A percentile compares a stretch with the other conserved stretches of the same genome.
Evolutionary conservation across 331 rosid species (phyloP).

Genomic region (Spiraea crenata): DNA sequence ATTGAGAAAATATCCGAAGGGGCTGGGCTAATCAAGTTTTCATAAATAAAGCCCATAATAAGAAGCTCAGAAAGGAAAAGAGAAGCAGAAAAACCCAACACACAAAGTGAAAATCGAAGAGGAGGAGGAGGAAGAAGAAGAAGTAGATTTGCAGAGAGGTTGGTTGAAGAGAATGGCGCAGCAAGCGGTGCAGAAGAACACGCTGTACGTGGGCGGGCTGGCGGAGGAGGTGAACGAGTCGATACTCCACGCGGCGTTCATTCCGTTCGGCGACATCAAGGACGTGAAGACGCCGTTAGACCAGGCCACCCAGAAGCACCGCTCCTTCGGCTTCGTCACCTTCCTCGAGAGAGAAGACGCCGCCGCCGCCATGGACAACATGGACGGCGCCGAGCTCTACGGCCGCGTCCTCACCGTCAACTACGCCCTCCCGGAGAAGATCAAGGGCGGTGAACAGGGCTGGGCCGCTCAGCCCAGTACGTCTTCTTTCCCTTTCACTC

Average conservation of each 20-base stretch:
- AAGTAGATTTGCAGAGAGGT: no score
- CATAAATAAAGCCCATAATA: conserved; percentile 12
- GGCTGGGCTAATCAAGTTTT: no score
- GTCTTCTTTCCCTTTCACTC: neutral
- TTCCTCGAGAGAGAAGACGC: conserved; percentile 90
- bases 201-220: conserved; percentile 82
- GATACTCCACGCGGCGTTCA: conserved; percentile 81
- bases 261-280: conserved; percentile 90
- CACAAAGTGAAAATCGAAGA: neutral
- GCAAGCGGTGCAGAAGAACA: conserved; percentile 91
- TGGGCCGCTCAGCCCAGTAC: conserved; percentile 98
- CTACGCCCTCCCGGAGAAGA: conserved; percentile 81
- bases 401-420: conserved; percentile 97
- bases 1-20: no score
- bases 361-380: conserved; percentile 93
- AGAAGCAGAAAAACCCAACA: neutral
- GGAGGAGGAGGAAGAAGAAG: no score
- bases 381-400: conserved; percentile 97
- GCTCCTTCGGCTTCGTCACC: conserved; percentile 93
- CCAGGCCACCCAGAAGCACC: conserved; percentile 96
- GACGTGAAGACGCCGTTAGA: conserved; percentile 93
- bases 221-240: conserved; percentile 94
- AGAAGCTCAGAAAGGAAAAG: neutral
- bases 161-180: conserved; percentile 64
- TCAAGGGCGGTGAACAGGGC: conserved; percentile 97